Evolutionary conservation across 2,329 filamentous ascomycete species (phyloP).

Genomic region (Aspergillus pseudoterreus): DNA sequence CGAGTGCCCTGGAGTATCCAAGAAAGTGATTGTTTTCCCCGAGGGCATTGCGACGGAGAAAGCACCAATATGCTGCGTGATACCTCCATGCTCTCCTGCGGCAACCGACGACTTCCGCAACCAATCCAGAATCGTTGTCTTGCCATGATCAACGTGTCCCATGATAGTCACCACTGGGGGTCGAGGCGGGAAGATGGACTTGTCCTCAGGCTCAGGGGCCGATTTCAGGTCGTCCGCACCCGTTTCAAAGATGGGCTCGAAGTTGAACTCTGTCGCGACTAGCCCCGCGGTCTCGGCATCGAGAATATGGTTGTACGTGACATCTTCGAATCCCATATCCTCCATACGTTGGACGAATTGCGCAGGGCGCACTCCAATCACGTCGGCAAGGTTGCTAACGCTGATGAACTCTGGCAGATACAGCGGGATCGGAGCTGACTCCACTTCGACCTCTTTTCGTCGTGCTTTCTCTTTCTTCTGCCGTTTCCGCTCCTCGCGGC

Average conservation of each 20-base stretch:
- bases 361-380: conserved; percentile 66
- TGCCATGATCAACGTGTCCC: conserved; percentile 98
- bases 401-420: conserved; percentile 88
- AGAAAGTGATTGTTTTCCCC: conserved; percentile 89
- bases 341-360: conserved; percentile 72
- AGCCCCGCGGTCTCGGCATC: conserved; percentile 87
- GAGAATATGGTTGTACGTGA: conserved; percentile 77
- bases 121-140: conserved; percentile 93
- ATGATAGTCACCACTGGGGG: conserved; percentile 98
- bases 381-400: conserved; percentile 73
- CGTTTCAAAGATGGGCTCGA: conserved; percentile 71
- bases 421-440: conserved; percentile 56
- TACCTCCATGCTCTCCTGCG: conserved; percentile 88
- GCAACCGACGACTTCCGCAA: conserved; percentile 89
- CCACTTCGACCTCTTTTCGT: conserved; percentile 36
- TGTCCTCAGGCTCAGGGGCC: conserved; percentile 65
- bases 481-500: conserved; percentile 29
- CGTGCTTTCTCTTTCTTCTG: conserved; percentile 43
- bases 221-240: conserved; percentile 68
- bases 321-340: conserved; percentile 84
- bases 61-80: conserved; percentile 97
- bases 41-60: conserved; percentile 86
- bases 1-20: conserved; percentile 94
- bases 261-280: conserved; percentile 89
- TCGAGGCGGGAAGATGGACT: conserved; percentile 63